Evolutionary conservation across 176 grass and related monocot species (phyloP), one percentile per base, ranked within the genome.

Genomic region (Aechmea fasciata): DNA sequence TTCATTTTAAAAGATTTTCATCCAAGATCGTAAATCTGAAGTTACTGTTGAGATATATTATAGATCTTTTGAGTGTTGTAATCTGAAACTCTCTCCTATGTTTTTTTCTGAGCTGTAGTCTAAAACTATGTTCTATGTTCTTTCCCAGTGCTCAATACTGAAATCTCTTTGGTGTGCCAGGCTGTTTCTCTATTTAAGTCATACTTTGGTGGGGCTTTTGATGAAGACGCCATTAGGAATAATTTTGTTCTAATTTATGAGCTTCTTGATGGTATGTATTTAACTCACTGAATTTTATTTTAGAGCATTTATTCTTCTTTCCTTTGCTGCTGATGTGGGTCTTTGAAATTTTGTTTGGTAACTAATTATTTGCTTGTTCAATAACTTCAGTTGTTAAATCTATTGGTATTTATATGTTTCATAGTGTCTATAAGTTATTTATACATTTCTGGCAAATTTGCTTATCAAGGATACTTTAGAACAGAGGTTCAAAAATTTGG

Each of bases 171-270:
- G 14, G 57, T 76, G 66, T 80, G 73, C 48, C 83, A 97, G 94
- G 89, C 94, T 70, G 89, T 97, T 82, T 84, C 84, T 72, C 73
- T 97, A 41, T 97, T 97, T 61, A 97, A 97, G 77, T 97, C 94
- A 18, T 97, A 97, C 75, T 97, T 97, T 74, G 93, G 89, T 20
- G 94, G 94, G 50, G 79, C 80, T 68, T 97, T 97, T 79, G 93
- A 97, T 69, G 94, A 97, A 83, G 94, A 97, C 70, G 94, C 94
- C 78, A 97, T 97, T 71, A 90, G 89, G 72, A 97, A 97, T 82
- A 97, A 97, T 71, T 97, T 97, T 69, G 94, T 97, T 71, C 83
- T 97, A 13, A 97, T 97, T 78, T 97, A 97, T 62, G 94, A 97
- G 77, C 94, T 97, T 83, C 94, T 97, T 85, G 94, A 97, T 85